Evolutionary conservation across 2,329 filamentous ascomycete genomes (phyloP), one percentile per base, ranked within the genome.

Genomic region (Cryphonectria parasitica): DNA sequence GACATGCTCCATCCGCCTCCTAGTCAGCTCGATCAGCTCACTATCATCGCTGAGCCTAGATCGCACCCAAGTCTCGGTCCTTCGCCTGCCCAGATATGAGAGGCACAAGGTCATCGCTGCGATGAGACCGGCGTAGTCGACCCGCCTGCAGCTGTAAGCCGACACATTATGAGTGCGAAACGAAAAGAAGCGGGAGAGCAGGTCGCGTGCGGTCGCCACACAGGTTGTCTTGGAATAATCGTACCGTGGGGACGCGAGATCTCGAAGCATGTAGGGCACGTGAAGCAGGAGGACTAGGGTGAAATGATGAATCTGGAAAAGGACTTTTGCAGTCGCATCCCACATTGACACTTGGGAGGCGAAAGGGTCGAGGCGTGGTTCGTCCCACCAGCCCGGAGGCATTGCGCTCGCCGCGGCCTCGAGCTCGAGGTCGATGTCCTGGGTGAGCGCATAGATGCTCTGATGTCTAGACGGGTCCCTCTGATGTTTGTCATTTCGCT

Each of bases 51-150:
- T 56, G 39, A 28, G 66, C 63, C 68, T 75, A 74, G n/a, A 73
- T 72, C 76, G 28, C 71, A 70, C 67, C 45, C 72, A 70, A 4
- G 61, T 45, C 45, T 72, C 68, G 1, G 66, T 58, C 1, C 67
- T 73, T 4, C 67, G 74, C 39, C 77, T 80, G 17, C 83, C 81
- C 1, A 88, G 80, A 72, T 88, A 85, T 0, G 84, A 83, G 0
- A 88, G 78, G 36, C 87, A 80, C 2, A 88, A 78, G 0, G 85
- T 84, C 79, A 85, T 84, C 49, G 82, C 81, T 0, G 85, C 85
- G 1, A 87, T 83, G 5, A 88, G 79, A 0, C 84, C 83, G 1
- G 84, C 80, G 73, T 87, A 88, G 76, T 88, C 86, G 25, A 84
- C 79, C 63, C 85, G 84, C 0, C 85, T 83, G 54, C 83, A 85